Percentiles rank a stretch among this genome's conserved stretches.
phyloP scores from a whole-genome alignment of 495 filamentous ascomycete species.

The Annulohypoxylon nitens region DNA sequence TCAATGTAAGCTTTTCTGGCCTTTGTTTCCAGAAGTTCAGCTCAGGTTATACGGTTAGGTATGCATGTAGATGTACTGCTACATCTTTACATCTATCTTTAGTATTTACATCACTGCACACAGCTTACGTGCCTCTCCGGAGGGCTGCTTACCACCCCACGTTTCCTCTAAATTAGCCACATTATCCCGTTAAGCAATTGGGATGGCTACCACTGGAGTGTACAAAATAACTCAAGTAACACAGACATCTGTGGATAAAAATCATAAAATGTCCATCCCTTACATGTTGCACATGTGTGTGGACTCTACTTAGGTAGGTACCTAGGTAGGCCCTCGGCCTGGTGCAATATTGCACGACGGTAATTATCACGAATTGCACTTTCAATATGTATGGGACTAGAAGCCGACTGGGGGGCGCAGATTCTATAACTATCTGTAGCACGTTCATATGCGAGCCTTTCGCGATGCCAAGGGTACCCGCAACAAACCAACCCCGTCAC shows the following conservation, averaged over 20 bases:
- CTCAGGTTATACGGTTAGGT: too few species aligned
- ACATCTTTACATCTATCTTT: not conserved
- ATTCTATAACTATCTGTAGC: not conserved
- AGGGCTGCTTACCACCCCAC: not conserved
- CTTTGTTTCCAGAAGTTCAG: too few species aligned
- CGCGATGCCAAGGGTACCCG: conserved; percentile 3
- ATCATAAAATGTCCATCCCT: not conserved
- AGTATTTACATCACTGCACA: too few species aligned
- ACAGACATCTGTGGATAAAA: too few species aligned
- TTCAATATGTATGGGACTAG: not conserved
- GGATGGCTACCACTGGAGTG: too few species aligned
- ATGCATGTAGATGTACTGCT: not conserved
- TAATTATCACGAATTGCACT: not conserved
- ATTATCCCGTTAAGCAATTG: not conserved
- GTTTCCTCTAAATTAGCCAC: not conserved
- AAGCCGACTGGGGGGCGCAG: not conserved
- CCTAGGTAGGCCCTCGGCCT: not conserved
- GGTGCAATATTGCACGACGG: not conserved
- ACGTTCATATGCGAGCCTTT: not conserved
- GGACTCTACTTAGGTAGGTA: not conserved
- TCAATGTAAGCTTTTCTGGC: too few species aligned
- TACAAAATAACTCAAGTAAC: too few species aligned
- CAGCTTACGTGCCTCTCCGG: not conserved
- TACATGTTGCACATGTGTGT: not conserved
- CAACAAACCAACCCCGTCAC: conserved; percentile 5